Percentiles rank a stretch among this genome's conserved stretches.
Conservation (phyloP, 805 yeast genomes). For the Candida ficus region DNA sequence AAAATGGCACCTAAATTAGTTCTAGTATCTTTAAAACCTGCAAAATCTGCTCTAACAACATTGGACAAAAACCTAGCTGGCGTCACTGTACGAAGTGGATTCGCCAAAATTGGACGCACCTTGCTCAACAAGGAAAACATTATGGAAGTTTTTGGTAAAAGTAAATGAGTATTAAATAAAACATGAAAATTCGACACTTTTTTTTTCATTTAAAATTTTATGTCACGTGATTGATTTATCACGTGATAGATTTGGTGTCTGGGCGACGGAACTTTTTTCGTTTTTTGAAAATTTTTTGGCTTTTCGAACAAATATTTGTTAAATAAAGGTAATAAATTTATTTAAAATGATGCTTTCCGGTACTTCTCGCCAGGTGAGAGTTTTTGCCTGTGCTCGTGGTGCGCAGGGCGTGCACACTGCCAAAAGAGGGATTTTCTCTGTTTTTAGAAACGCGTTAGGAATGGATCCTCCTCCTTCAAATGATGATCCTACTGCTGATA, state of each 20-base stretch:
- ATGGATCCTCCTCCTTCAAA: constrained; percentile 61
- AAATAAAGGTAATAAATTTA: too few species aligned
- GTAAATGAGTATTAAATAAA: too few species aligned
- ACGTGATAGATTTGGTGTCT: too few species aligned
- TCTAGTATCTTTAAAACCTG: not conserved
- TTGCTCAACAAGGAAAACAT: constrained; percentile 3
- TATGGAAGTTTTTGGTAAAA: too few species aligned
- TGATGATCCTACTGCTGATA: constrained; percentile 64
- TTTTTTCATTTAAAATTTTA: too few species aligned
- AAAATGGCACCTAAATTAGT: constrained; percentile 5
- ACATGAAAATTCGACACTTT: too few species aligned
- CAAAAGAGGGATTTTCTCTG: constrained; percentile 30
- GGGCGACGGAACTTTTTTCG: too few species aligned
- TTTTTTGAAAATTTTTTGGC: too few species aligned
- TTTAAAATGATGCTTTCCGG: too few species aligned
- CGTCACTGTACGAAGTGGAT: not conserved
- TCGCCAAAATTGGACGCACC: not conserved
- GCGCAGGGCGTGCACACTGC: too few species aligned
- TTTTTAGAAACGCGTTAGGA: constrained; percentile 44
- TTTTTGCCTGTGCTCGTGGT: not conserved
- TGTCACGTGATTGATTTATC: too few species aligned
- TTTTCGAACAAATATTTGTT: too few species aligned
- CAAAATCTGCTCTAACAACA: constrained; percentile 4
- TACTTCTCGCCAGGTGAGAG: not conserved
- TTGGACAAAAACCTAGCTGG: constrained; percentile 4